Percentiles rank a stretch among this genome's conserved stretches.
Conservation (phyloP, 345 rosid species). For the Erysimum cheiranthoides region DNA sequence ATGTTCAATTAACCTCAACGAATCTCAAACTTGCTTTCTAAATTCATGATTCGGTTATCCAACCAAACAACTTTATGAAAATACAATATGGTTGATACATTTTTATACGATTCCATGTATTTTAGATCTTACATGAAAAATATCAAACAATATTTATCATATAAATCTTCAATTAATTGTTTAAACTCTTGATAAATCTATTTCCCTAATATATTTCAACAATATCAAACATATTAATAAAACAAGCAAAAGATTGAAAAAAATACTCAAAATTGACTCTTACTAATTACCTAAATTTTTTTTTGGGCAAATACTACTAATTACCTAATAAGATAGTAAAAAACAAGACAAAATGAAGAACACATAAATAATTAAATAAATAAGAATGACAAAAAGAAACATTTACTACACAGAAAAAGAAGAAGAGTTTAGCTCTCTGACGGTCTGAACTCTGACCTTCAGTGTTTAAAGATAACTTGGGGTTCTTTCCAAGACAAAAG, state of each 20-base stretch:
- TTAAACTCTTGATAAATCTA: not conserved
- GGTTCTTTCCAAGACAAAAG: slow-evolving; percentile 39
- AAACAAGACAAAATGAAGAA: slow-evolving; percentile 1
- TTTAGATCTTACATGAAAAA: no score
- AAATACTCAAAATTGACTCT: not conserved
- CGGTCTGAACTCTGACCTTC: slow-evolving; percentile 31
- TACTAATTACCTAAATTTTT: not conserved
- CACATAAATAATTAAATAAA: not conserved
- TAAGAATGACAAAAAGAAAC: slow-evolving; percentile 16
- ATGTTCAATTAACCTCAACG: not conserved
- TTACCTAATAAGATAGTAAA: not conserved
- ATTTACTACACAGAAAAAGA: slow-evolving; percentile 20
- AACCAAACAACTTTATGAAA: no score
- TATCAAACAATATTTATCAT: not conserved
- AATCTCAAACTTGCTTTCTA: no score
- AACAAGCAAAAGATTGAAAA: no score
- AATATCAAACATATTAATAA: not conserved
- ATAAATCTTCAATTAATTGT: not conserved
- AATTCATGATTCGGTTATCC: no score
- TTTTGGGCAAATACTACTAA: no score
- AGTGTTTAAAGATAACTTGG: slow-evolving; percentile 29
- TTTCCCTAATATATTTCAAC: not conserved
- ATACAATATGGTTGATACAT: no score
- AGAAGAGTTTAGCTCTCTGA: slow-evolving; percentile 28
- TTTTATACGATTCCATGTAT: no score